Evolutionary conservation across 441 rosid species (phyloP).

Genomic region (Arabidopsis lyrata): DNA sequence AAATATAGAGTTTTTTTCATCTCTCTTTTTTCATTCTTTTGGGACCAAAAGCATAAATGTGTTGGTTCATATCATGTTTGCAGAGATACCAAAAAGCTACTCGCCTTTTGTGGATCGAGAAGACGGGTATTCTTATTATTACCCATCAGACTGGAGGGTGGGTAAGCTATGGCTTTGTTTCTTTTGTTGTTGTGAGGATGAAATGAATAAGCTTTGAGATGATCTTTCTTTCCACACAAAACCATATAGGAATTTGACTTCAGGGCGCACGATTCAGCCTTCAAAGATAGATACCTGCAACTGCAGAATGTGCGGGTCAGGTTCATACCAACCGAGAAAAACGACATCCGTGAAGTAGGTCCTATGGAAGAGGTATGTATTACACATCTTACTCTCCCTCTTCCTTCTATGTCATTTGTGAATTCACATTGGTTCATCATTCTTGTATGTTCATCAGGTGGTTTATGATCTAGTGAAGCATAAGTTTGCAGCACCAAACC

Average conservation of each 20-base stretch:
- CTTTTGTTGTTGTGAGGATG: not conserved
- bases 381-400: not conserved
- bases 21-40: constrained; percentile 25
- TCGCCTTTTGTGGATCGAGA: constrained; percentile 68
- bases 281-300: constrained; percentile 78
- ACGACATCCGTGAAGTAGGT: constrained; percentile 77
- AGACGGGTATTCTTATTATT: constrained; percentile 86
- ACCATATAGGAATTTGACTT: constrained; percentile 77
- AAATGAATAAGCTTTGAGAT: constrained; percentile 17
- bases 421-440: not conserved
- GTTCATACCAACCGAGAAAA: constrained; percentile 80
- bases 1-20: not conserved
- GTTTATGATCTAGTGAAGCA: constrained; percentile 65
- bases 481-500: constrained; percentile 77
- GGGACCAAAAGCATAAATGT: constrained; percentile 9
- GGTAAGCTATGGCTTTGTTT: constrained; percentile 52
- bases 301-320: constrained; percentile 85
- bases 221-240: constrained; percentile 10
- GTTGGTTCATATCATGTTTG: constrained; percentile 27
- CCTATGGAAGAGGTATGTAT: constrained; percentile 69
- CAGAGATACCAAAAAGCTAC: constrained; percentile 71
- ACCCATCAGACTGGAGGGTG: constrained; percentile 96
- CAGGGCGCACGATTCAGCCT: constrained; percentile 92
- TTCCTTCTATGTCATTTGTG: not conserved
- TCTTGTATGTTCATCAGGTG: constrained; percentile 52